These are phyloP conservation scores for Talaromyces amestolkiae DNA, from an alignment of 2,329 filamentous ascomycete species.

Conservation along the genomic window DNA sequence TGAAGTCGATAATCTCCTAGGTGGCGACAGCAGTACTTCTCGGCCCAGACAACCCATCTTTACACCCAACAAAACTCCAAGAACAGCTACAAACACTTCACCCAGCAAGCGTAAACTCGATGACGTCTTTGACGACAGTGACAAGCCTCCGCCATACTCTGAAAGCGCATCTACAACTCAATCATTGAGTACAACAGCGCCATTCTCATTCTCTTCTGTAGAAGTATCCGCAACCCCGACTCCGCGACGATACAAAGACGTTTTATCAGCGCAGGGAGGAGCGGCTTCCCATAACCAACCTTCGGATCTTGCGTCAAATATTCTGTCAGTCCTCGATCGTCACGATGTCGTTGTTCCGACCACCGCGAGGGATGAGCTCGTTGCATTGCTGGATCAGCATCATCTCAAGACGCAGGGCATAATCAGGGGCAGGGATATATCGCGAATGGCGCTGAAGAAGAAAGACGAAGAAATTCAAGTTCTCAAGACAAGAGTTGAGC, in stretches of 20 bases:
- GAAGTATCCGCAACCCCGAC: constrained; percentile 36
- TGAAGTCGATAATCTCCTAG: constrained; percentile 25
- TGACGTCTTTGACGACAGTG: constrained; percentile 23
- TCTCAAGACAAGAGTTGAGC: constrained; percentile 63
- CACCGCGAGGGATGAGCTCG: constrained; percentile 36
- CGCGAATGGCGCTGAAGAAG: constrained; percentile 59
- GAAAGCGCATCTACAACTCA: background rate
- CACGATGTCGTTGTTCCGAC: constrained; percentile 35
- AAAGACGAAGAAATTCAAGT: constrained; percentile 65
- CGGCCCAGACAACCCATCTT: constrained; percentile 24
- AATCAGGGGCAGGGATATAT: constrained; percentile 63
- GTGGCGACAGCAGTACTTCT: constrained; percentile 4
- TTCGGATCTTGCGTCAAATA: constrained; percentile 27
- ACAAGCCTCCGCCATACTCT: constrained; percentile 16
- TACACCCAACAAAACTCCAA: constrained; percentile 38
- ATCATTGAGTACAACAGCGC: constrained; percentile 12
- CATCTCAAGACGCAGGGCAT: constrained; percentile 61
- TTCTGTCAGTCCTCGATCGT: constrained; percentile 35
- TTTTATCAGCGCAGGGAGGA: constrained; percentile 24
- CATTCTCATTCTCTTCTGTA: constrained; percentile 25
- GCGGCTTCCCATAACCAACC: constrained; percentile 18
- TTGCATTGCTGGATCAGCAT: constrained; percentile 53
- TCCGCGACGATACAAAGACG: constrained; percentile 31
- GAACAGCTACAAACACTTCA: constrained; percentile 32
- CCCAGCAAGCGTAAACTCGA: constrained; percentile 39